Conservation (phyloP, 2,329 filamentous ascomycete genomes). For the Chaetomium sp. region DNA sequence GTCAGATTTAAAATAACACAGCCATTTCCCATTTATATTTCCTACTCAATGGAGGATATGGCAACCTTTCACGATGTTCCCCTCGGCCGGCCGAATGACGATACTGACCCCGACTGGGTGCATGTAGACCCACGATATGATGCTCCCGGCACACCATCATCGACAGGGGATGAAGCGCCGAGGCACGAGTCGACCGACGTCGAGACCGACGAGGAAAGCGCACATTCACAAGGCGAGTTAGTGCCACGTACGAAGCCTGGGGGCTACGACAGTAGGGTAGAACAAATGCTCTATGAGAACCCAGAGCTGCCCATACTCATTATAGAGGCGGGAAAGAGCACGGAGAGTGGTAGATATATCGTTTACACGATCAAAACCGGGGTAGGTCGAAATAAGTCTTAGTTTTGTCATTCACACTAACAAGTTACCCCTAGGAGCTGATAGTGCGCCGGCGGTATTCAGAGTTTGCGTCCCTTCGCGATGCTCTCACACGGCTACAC, state of each 20-base stretch:
- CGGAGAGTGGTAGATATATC: slow-evolving; percentile 87
- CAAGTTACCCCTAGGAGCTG: slow-evolving; percentile 61
- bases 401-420: slow-evolving; percentile 1
- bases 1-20: slow-evolving; percentile 25
- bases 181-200: slow-evolving; percentile 32
- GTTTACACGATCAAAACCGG: slow-evolving; percentile 96
- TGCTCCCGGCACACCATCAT: slow-evolving; percentile 63
- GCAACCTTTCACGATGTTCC: slow-evolving; percentile 26
- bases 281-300: slow-evolving; percentile 95
- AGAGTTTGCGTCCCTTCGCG: slow-evolving; percentile 86
- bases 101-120: slow-evolving; percentile 43
- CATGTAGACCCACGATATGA: slow-evolving; percentile 52
- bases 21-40: not conserved
- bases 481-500: slow-evolving; percentile 83
- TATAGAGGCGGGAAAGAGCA: slow-evolving; percentile 89
- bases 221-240: slow-evolving; percentile 35
- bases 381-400: slow-evolving; percentile 44
- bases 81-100: slow-evolving; percentile 28
- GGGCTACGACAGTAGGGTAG: slow-evolving; percentile 89
- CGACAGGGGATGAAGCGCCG: slow-evolving; percentile 61
- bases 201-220: slow-evolving; percentile 43
- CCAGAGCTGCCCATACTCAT: slow-evolving; percentile 86
- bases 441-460: slow-evolving; percentile 94
- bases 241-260: slow-evolving; percentile 66
- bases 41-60: slow-evolving; percentile 5